Conservation (phyloP, 768 basidiomycete genomes). For the Psilocybe tampanensis region DNA sequence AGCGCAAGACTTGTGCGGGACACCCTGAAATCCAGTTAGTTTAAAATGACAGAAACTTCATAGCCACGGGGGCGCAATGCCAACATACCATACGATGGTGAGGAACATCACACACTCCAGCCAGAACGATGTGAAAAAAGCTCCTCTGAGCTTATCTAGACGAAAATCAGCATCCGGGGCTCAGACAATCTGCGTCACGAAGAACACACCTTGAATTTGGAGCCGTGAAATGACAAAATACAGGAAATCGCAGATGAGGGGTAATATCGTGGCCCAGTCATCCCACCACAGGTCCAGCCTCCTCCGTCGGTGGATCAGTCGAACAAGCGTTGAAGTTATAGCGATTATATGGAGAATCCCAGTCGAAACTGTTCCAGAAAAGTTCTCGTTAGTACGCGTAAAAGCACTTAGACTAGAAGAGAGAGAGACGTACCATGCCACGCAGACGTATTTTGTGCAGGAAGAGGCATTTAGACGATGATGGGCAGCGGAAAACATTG, state of each 20-base stretch:
- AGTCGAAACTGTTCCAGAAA: not conserved
- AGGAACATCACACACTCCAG: not conserved
- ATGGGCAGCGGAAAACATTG: not conserved
- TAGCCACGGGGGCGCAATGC: not conserved
- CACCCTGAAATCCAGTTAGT: slow-evolving; percentile 2
- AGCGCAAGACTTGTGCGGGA: slow-evolving; percentile 14
- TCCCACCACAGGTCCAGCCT: slow-evolving; percentile 25
- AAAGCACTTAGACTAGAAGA: not conserved
- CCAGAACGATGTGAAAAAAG: slow-evolving; percentile 1
- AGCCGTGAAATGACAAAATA: slow-evolving; percentile 16
- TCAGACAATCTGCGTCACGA: not conserved
- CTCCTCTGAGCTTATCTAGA: not conserved
- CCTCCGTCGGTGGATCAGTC: slow-evolving; percentile 18
- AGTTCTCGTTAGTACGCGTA: no score
- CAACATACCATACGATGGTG: slow-evolving; percentile 5
- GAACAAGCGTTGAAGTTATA: slow-evolving; percentile 17
- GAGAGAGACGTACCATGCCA: slow-evolving; percentile 15
- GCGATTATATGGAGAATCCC: slow-evolving; percentile 18
- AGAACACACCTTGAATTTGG: slow-evolving; percentile 6
- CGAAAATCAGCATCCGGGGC: not conserved
- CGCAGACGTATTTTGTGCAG: slow-evolving; percentile 5
- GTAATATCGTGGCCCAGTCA: slow-evolving; percentile 20
- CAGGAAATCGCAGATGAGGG: slow-evolving; percentile 14
- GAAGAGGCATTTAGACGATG: slow-evolving; percentile 1
- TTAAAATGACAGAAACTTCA: no score